Evolutionary conservation across 164 flowering plant species (phyloP), one percentile per base, ranked within the genome.

Genomic region (Euptelea pleiosperma): DNA sequence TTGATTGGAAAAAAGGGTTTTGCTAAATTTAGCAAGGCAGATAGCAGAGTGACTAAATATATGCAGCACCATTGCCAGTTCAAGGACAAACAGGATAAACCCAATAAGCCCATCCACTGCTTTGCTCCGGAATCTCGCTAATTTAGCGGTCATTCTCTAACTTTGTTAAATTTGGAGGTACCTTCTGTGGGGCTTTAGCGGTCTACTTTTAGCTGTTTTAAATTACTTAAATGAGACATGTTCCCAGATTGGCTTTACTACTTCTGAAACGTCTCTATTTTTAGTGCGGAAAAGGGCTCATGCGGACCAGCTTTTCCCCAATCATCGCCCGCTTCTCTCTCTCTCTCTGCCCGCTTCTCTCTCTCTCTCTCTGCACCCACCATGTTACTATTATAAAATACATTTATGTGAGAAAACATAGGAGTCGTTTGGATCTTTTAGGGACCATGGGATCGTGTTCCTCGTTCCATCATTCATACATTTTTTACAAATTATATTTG

Each of bases 41-140:
- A n/a, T n/a, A n/a, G n/a, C n/a, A n/a, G n/a, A n/a, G n/a, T n/a
- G n/a, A 43, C 45, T 15, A 29, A n/a, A n/a, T 4, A 1, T 19
- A 8, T 29, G 11, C 21, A 34, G 40, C 8, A 31, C 9, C 47
- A 16, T 14, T 50, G 7, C 47, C 2, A 40, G 26, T 15, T 52
- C 10, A 50, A 31, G 48, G 39, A 43, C n/a, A 12, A 22, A 10
- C 41, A 61, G 39, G 35, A 51, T 29, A 50, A 49, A 19, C 37
- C 26, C 34, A 36, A n/a, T 24, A 49, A 33, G 44, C 15, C 35
- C 58, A 50, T 44, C 34, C 52, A 22, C 35, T 28, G 16, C 33
- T 57, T 65, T 52, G 6, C 31, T 58, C 62, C 58, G 46, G 62
- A 31, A 42, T 51, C 63, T 52, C 52, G 57, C 52, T 44, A 26